Conservation (phyloP, 371 early-diverging fungal species). For the Mucor lusitanicus region DNA sequence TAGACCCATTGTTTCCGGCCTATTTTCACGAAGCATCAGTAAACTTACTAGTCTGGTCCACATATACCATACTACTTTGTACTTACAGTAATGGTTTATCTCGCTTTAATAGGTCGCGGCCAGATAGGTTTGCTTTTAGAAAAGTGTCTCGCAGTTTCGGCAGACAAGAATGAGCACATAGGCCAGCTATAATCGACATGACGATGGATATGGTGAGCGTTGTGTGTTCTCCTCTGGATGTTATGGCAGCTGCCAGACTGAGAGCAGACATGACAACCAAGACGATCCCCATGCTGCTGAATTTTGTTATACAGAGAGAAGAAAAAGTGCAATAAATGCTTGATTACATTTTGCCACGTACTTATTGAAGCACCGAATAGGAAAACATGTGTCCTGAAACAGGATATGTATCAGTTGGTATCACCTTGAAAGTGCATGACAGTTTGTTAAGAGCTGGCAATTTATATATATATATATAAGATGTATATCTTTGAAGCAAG, state of each 20-base stretch:
- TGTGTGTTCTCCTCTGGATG: constrained; percentile 43
- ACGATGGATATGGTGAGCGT: constrained; percentile 69
- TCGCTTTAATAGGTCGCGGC: constrained; percentile 82
- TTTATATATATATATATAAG: too few species aligned
- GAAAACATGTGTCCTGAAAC: neutral
- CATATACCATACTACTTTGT: neutral
- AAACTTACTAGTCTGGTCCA: neutral
- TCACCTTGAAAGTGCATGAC: too few species aligned
- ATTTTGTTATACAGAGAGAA: neutral
- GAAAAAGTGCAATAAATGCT: neutral
- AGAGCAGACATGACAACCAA: constrained; percentile 7
- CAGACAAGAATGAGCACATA: constrained; percentile 58
- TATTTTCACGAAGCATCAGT: neutral
- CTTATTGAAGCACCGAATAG: constrained; percentile 2
- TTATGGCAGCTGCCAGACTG: constrained; percentile 8
- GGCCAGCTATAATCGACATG: constrained; percentile 68
- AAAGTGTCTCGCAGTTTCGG: constrained; percentile 64
- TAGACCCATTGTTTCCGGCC: constrained; percentile 47
- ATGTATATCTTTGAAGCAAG: too few species aligned
- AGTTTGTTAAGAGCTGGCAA: too few species aligned
- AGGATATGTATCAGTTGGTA: neutral
- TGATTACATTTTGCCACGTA: neutral
- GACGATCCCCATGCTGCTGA: neutral
- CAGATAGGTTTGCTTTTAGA: constrained; percentile 72
- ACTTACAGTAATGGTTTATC: constrained; percentile 71